phyloP scores from a whole-genome alignment of 202 grass and related monocot species.

The Setaria italica region DNA sequence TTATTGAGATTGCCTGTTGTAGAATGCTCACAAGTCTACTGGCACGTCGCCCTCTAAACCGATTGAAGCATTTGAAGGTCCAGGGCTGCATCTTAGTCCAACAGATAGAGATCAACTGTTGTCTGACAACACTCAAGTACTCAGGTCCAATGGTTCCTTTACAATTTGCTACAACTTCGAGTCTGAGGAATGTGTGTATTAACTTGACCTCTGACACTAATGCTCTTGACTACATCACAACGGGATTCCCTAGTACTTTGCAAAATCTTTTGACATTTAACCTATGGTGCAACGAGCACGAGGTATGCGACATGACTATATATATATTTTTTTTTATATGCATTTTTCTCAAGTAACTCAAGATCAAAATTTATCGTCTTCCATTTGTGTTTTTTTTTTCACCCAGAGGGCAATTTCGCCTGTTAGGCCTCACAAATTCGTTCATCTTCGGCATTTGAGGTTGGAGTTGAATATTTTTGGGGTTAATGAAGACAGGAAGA shows the following conservation, averaged over 20 bases:
- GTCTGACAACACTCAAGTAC: slow-evolving; percentile 1
- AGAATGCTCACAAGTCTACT: not conserved
- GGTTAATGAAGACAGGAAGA: not conserved
- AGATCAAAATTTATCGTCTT: not conserved
- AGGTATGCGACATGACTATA: not conserved
- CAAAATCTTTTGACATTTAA: not conserved
- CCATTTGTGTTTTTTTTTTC: not conserved
- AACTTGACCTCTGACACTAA: not conserved
- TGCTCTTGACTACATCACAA: slow-evolving; percentile 20
- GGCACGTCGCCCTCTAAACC: not conserved
- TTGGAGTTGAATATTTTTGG: slow-evolving; percentile 7
- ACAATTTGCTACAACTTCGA: not conserved
- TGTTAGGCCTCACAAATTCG: not conserved
- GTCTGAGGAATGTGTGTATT: not conserved
- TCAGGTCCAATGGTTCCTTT: not conserved
- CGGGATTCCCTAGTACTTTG: not conserved
- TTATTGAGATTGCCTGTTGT: slow-evolving; percentile 3
- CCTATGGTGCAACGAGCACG: not conserved
- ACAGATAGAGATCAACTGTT: slow-evolving; percentile 17
- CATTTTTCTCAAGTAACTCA: not conserved
- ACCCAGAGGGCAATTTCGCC: not conserved
- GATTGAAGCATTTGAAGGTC: slow-evolving; percentile 2
- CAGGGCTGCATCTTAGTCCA: not conserved
- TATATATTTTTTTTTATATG: not conserved
- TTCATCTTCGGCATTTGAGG: slow-evolving; percentile 8